Base-by-base conservation (phyloP, 306 rosid genomes). In the Leucaena leucocephala region DNA sequence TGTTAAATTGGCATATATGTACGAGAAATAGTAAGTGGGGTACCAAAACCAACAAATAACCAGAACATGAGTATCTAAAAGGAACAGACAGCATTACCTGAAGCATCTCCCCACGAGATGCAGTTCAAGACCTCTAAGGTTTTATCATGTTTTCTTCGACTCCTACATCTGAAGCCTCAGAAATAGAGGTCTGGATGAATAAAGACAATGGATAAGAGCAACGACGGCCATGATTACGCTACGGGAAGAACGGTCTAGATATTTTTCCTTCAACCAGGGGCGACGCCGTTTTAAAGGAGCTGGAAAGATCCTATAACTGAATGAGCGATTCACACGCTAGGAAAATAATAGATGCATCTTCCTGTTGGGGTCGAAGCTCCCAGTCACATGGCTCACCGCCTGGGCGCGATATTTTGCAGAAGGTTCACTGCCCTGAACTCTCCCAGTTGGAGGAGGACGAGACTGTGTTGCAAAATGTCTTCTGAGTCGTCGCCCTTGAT, bases 381-480 rank as follows among this genome's bases (percentile, higher is more conserved):
- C 2, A 81, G 84, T 57, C 69, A 81, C 2, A 81, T 80, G 82
- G 80, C 88, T 36, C 46, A 79, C 39, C 62, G 57, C 4, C 59
- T 82, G 54, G 80, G 81, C 13, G 44, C 45, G 2, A 14, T 83
- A 4, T 43, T 61, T 14, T 45, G 84, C 81, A 81, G 62, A 74
- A 82, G 50, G 49, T 45, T 78, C 66, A 21, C 69, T 15, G 69
- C 55, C 48, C 12, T 75, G 52, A 52, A 11, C 68, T 4, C 84
- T 52, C 76, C 61, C 52, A 68, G 27, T 58, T 57, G 66, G 54
- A 74, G 78, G 74, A 77, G 69, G 4, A 76, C 54, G 61, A 14
- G 74, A 72, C 75, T 83, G 73, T 61, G 44, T 19, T 88, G 87
- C 89, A 84, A 84, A 57, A 90, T 90, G 94, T 88, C 97, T 1